Evolutionary conservation across 2,329 filamentous ascomycete genomes (phyloP).

Genomic region (Stachybotrys chartarum): DNA sequence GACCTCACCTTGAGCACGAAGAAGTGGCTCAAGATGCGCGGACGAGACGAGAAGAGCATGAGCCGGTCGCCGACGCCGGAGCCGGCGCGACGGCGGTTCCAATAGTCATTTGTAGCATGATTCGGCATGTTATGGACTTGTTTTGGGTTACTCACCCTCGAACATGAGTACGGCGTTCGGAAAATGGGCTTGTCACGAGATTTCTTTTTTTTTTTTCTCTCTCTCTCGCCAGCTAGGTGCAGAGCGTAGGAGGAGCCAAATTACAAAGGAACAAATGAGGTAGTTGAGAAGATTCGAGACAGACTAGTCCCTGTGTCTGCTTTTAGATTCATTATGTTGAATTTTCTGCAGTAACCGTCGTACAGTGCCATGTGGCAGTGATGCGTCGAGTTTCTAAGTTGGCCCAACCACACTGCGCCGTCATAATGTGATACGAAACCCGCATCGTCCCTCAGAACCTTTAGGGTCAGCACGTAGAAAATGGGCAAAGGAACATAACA

Average conservation of each 20-base stretch:
- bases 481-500: neutral
- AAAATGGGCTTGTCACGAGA: neutral
- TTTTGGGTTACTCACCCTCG: neutral
- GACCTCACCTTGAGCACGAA: constrained; percentile 85
- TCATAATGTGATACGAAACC: neutral
- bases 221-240: too few species aligned
- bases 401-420: neutral
- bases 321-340: neutral
- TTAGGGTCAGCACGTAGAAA: neutral
- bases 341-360: neutral
- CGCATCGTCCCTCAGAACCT: constrained; percentile 1
- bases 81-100: constrained; percentile 66
- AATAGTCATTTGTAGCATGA: constrained; percentile 12
- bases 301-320: neutral
- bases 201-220: neutral
- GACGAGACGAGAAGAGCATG: constrained; percentile 75
- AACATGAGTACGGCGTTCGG: constrained; percentile 15
- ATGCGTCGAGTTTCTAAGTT: neutral
- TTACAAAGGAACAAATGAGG: neutral
- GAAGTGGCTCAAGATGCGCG: constrained; percentile 88
- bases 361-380: neutral
- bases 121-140: constrained; percentile 3
- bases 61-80: constrained; percentile 82
- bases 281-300: neutral
- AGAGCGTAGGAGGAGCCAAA: too few species aligned